These are phyloP conservation scores for Coix lacrymajobi DNA, from an alignment of 176 grass and related monocot genomes.

Conservation along the genomic window DNA sequence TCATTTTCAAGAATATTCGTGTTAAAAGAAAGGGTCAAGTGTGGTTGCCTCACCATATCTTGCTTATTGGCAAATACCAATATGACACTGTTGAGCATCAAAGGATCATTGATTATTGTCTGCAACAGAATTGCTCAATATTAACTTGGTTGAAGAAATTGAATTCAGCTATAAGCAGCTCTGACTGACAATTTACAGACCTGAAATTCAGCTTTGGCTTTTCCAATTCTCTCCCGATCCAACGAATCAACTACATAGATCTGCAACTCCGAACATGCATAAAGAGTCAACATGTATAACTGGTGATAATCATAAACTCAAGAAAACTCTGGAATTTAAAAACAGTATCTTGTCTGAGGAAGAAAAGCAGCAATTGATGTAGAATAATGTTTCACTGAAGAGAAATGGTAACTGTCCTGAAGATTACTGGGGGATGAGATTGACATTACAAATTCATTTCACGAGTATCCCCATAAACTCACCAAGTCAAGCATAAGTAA, in stretches of 20 bases:
- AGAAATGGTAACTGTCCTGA: not conserved
- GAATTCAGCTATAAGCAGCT: not conserved
- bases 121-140: conserved; percentile 27
- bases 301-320: not conserved
- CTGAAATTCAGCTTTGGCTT: conserved; percentile 81
- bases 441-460: not conserved
- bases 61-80: conserved; percentile 79
- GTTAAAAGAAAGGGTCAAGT: not conserved
- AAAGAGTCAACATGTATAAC: not conserved
- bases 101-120: conserved; percentile 69
- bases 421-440: not conserved
- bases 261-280: conserved; percentile 37
- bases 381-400: not conserved
- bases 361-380: not conserved
- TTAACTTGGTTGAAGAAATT: conserved; percentile 24
- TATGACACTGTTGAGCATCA: conserved; percentile 68
- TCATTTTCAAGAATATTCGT: not conserved
- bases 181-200: conserved; percentile 20
- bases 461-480: not conserved
- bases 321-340: not conserved
- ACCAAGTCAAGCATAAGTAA: conserved; percentile 1
- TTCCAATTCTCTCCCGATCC: conserved; percentile 76
- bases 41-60: conserved; percentile 56
- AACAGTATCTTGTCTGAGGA: not conserved
- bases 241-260: conserved; percentile 84